phyloP scores from a whole-genome alignment of 1,284 basidiomycete species.

The Pterula multifida region DNA sequence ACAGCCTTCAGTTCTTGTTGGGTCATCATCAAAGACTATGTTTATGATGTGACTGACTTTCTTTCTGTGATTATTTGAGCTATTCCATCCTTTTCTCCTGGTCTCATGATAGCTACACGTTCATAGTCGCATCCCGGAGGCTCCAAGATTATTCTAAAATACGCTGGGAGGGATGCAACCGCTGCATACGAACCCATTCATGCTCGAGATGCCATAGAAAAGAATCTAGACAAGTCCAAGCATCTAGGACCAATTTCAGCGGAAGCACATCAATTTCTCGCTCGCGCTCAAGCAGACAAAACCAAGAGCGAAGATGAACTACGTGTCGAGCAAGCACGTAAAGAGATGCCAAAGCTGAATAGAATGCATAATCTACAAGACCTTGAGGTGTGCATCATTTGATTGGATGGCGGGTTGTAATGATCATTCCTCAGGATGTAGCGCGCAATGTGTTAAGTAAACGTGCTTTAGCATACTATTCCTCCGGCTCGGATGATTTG shows the following conservation, averaged over 20 bases:
- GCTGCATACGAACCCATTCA: constrained; percentile 64
- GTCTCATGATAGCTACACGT: constrained; percentile 2
- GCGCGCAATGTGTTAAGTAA: constrained; percentile 57
- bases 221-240: constrained; percentile 51
- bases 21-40: constrained; percentile 72
- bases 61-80: no score
- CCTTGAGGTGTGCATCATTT: constrained; percentile 48
- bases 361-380: constrained; percentile 65
- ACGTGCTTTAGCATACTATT: constrained; percentile 74
- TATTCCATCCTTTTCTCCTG: constrained; percentile 24
- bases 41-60: constrained; percentile 83
- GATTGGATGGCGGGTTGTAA: no score
- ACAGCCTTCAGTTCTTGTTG: constrained; percentile 55
- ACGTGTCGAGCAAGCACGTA: constrained; percentile 50
- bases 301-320: constrained; percentile 59
- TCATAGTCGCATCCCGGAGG: constrained; percentile 75
- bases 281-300: constrained; percentile 26
- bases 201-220: constrained; percentile 57
- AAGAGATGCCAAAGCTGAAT: constrained; percentile 49
- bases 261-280: constrained; percentile 32
- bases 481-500: constrained; percentile 74
- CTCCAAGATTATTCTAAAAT: constrained; percentile 62
- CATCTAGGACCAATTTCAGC: constrained; percentile 62
- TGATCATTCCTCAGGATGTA: constrained; percentile 27
- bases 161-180: constrained; percentile 74